Base-by-base conservation (phyloP, 805 yeast genomes). In the Huiozyma naganishii region DNA sequence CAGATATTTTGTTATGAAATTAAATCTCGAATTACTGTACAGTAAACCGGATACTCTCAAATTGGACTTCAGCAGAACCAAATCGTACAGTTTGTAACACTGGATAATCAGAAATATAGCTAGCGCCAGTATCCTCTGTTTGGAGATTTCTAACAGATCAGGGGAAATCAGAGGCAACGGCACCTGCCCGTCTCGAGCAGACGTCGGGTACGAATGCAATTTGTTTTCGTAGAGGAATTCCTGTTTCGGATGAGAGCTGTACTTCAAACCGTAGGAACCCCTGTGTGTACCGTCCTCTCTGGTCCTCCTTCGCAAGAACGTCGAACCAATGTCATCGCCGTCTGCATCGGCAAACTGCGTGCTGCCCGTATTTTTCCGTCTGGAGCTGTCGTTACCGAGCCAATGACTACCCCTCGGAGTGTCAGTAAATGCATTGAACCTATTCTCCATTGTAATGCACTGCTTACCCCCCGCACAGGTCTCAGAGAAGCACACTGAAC, bases 81-180 rank as follows among this genome's bases (percentile, higher is more conserved):
- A 62, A 57, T 86, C 95, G 52, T 83, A 84, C 1, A 85, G 45
- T 58, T 92, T 90, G 76, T 83, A 83, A n/a, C 85, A 76, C 61
- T 89, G 97, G n/a, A 90, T 70, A 32, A 83, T 68, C 2, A 74
- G 67, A 57, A 87, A 85, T 8, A 84, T 48, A 1, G 85, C 74
- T n/a, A 80, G 59, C 3, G 79, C 71, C 44, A 85, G 72, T 32
- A 78, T 61, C 47, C 95, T 68, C 61, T 90, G 98, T 10, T 84
- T 76, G 2, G 85, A 85, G 6, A 76, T 74, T 49, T 87, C 95
- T 27, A 89, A 57, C 1, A 79, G 67, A 6, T 71, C 65, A 11
- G 77, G 70, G 0, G 95, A 85, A 36, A 90, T 77, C 36, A 83
- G 64, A 3, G 80, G 68, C 37, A 50, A 32, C 34, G 10, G n/a